phyloP scores from a whole-genome alignment of 169 alveolate genomes.

The Babesia caballi region DNA sequence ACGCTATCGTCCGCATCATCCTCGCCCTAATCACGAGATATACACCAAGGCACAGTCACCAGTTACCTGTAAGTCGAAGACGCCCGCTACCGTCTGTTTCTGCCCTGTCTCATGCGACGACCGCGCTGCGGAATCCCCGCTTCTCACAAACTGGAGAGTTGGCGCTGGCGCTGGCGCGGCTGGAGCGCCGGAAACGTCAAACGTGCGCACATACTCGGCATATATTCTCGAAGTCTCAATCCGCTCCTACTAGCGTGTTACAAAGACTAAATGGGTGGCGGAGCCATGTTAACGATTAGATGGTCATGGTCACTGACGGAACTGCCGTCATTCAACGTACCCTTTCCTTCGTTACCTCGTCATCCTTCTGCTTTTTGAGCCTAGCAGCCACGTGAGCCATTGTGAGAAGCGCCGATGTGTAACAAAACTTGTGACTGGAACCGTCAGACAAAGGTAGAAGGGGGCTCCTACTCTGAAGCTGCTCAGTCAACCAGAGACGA shows the following conservation, averaged over 20 bases:
- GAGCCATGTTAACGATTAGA: background rate
- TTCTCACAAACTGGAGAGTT: background rate
- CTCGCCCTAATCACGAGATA: background rate
- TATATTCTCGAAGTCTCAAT: slow-evolving; percentile 55
- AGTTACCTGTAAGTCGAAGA: slow-evolving; percentile 6
- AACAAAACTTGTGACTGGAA: background rate
- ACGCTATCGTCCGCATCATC: background rate
- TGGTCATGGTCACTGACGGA: too few species aligned
- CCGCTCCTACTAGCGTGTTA: slow-evolving; percentile 11
- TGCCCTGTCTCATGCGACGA: background rate
- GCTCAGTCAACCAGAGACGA: too few species aligned
- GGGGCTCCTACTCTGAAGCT: too few species aligned
- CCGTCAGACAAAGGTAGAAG: too few species aligned
- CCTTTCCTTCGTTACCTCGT: slow-evolving; percentile 34
- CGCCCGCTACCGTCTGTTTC: background rate
- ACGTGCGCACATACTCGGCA: slow-evolving; percentile 50
- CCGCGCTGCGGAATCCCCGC: background rate
- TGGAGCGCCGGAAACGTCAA: slow-evolving; percentile 23
- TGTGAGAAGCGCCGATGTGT: background rate
- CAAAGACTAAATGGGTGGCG: background rate
- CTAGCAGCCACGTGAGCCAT: slow-evolving; percentile 25
- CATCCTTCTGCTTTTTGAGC: slow-evolving; percentile 55
- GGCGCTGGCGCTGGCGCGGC: background rate
- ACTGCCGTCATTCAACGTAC: background rate
- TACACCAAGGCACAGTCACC: background rate